Percentiles rank a stretch among this genome's conserved stretches.
These are phyloP conservation scores for Umbelopsis sp. DNA, from an alignment of 192 early-diverging fungal species.

Conservation along the genomic window DNA sequence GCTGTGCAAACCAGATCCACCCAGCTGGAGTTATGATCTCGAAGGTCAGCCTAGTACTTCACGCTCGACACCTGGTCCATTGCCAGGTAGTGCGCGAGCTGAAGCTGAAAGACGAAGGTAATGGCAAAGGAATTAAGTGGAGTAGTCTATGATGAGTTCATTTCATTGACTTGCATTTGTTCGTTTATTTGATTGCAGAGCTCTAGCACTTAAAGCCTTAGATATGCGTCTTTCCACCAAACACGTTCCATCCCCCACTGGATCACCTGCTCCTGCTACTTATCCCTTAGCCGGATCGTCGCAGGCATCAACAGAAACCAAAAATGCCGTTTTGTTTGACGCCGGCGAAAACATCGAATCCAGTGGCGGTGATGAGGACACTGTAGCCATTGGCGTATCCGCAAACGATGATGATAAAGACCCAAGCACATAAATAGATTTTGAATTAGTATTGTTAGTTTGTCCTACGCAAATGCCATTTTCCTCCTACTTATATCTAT, in stretches of 20 bases:
- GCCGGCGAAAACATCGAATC: background rate
- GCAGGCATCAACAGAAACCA: background rate
- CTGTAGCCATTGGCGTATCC: too few species aligned
- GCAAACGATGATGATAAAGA: too few species aligned
- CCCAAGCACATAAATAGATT: too few species aligned
- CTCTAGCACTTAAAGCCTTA: constrained; percentile 66
- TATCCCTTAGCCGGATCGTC: background rate
- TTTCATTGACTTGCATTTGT: background rate
- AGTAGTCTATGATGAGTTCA: background rate
- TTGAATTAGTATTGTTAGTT: too few species aligned
- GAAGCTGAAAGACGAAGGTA: constrained; percentile 74
- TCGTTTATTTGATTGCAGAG: constrained; percentile 41
- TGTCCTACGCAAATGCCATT: too few species aligned
- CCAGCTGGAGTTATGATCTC: constrained; percentile 42
- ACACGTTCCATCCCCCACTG: constrained; percentile 5
- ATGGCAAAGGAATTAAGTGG: background rate
- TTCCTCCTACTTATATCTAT: too few species aligned
- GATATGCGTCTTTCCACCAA: constrained; percentile 57
- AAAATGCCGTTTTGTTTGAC: constrained; percentile 15
- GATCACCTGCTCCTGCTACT: background rate
- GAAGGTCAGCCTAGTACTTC: constrained; percentile 41
- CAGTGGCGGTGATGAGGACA: too few species aligned
- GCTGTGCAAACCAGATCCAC: constrained; percentile 54
- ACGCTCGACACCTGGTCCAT: constrained; percentile 34
- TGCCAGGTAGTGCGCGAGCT: constrained; percentile 55